phyloP scores from a whole-genome alignment of 2,329 filamentous ascomycete genomes.

The Stemphylium vesicarium region DNA sequence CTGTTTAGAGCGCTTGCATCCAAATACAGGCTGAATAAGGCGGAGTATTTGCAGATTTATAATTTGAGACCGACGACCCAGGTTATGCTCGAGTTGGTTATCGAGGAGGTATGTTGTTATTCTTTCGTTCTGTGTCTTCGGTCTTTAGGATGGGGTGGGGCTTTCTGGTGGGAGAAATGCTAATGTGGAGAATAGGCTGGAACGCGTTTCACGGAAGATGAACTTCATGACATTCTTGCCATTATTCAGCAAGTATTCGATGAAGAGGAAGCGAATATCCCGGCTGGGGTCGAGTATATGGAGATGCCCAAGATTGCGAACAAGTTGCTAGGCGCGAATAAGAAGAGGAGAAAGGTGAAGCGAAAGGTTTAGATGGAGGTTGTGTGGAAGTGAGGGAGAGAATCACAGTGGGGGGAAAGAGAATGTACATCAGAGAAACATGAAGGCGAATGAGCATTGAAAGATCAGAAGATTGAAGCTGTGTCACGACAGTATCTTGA shows the following conservation, averaged over 20 bases:
- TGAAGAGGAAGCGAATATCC: constrained; percentile 39
- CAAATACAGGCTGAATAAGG: constrained; percentile 44
- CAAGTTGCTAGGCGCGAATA: constrained; percentile 38
- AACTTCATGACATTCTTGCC: constrained; percentile 38
- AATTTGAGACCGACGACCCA: constrained; percentile 42
- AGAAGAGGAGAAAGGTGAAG: constrained; percentile 30
- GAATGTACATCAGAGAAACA: neutral
- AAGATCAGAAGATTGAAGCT: neutral
- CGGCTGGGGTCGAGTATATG: constrained; percentile 33
- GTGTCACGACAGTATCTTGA: neutral
- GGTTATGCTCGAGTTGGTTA: constrained; percentile 42
- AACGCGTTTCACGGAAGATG: constrained; percentile 37
- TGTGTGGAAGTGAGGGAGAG: neutral
- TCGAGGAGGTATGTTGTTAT: constrained; percentile 41
- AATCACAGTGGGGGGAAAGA: too few species aligned
- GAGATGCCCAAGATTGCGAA: constrained; percentile 38
- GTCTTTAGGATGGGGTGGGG: neutral
- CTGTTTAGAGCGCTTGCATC: constrained; percentile 40
- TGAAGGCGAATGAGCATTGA: neutral
- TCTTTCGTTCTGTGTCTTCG: neutral
- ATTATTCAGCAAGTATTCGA: constrained; percentile 38
- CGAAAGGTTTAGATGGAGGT: constrained; percentile 2
- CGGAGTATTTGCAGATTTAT: constrained; percentile 48
- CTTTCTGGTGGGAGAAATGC: neutral
- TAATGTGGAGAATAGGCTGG: constrained; percentile 22